Conservation (phyloP, 1,139 yeast species). For the Yamadazyma triangularis region DNA sequence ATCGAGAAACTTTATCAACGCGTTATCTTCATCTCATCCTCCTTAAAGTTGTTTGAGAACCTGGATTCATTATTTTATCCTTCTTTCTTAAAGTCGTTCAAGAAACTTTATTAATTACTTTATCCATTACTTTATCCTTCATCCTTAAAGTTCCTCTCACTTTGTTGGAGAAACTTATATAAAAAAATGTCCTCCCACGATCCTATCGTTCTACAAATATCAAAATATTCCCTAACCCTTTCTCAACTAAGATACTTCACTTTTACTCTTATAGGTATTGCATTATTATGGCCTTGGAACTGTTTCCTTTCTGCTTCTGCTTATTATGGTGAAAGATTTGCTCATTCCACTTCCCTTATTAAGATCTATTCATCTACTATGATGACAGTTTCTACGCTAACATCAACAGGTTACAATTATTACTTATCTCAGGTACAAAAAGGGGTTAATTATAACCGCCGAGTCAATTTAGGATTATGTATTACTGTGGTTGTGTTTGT, state of each 20-base stretch:
- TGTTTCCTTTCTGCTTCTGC: slow-evolving; percentile 83
- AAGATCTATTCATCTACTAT: slow-evolving; percentile 73
- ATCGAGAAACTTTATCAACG: too few species aligned
- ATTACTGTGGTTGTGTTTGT: slow-evolving; percentile 55
- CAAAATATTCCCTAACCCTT: slow-evolving; percentile 15
- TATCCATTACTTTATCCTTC: too few species aligned
- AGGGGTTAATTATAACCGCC: slow-evolving; percentile 54
- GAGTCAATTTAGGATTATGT: slow-evolving; percentile 58
- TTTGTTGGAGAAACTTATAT: too few species aligned
- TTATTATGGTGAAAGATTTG: slow-evolving; percentile 67
- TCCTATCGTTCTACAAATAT: slow-evolving; percentile 23
- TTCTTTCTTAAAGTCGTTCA: too few species aligned
- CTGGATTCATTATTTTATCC: too few species aligned
- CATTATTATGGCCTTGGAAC: slow-evolving; percentile 96
- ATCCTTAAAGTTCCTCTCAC: too few species aligned
- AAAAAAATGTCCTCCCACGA: slow-evolving; percentile 19
- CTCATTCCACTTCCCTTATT: slow-evolving; percentile 47
- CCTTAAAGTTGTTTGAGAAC: too few species aligned
- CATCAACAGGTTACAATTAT: slow-evolving; percentile 58
- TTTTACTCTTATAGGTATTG: slow-evolving; percentile 66
- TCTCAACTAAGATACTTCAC: slow-evolving; percentile 53
- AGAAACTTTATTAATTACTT: too few species aligned
- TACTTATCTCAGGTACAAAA: slow-evolving; percentile 66
- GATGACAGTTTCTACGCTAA: slow-evolving; percentile 82
- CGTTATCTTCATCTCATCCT: too few species aligned